phyloP scores from a whole-genome alignment of 1,284 basidiomycete species.

The Ganoderma multipileum region DNA sequence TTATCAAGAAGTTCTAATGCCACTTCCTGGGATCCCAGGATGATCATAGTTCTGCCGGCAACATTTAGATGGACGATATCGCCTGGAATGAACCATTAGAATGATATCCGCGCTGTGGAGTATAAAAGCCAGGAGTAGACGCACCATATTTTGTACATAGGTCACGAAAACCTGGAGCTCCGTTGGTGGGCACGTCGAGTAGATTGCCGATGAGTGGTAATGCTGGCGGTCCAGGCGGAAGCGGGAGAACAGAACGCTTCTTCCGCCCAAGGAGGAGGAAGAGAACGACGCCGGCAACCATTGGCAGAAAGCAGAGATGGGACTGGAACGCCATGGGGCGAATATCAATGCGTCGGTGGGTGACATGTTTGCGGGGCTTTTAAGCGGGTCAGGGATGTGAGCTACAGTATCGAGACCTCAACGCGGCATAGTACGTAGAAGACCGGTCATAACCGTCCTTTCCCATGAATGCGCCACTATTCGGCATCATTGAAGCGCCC shows the following conservation, averaged over 20 bases:
- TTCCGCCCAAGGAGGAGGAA: neutral
- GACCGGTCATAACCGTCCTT: too few species aligned
- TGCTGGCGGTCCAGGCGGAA: constrained; percentile 12
- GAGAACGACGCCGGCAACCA: too few species aligned
- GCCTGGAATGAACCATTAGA: neutral
- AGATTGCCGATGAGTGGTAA: constrained; percentile 18
- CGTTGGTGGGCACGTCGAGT: constrained; percentile 6
- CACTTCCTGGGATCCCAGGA: constrained; percentile 9
- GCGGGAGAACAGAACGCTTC: neutral
- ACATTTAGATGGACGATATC: constrained; percentile 8
- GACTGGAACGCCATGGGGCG: too few species aligned
- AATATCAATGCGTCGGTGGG: too few species aligned
- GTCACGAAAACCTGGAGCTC: neutral
- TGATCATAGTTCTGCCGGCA: constrained; percentile 5
- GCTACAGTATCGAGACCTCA: too few species aligned
- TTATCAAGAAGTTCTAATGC: constrained; percentile 12
- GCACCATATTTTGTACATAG: constrained; percentile 1
- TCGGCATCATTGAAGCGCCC: too few species aligned
- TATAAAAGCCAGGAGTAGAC: neutral
- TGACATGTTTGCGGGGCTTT: too few species aligned
- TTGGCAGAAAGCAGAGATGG: too few species aligned
- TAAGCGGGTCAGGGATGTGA: too few species aligned
- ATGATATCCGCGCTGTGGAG: too few species aligned
- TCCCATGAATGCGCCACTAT: too few species aligned
- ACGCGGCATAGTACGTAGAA: too few species aligned